Conservation (phyloP, 2,329 filamentous ascomycete genomes). For the Diaporthe velutina region DNA sequence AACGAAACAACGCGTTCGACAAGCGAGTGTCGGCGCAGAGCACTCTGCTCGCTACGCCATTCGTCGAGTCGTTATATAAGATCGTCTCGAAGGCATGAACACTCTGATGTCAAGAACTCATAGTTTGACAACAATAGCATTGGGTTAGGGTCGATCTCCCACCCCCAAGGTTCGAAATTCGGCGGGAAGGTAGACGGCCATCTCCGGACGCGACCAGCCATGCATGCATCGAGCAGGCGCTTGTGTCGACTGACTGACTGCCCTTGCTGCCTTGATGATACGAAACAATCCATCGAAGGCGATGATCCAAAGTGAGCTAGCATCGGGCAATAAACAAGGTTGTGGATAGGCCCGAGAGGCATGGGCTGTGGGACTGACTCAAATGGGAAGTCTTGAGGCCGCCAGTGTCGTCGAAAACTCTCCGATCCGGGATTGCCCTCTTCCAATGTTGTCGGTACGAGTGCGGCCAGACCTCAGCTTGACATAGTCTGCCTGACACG, state of each 20-base stretch:
- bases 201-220: neutral
- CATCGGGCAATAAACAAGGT: slow-evolving; percentile 31
- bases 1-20: slow-evolving; percentile 30
- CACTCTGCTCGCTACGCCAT: neutral
- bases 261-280: slow-evolving; percentile 6
- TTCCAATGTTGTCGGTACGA: neutral
- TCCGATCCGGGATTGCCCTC: neutral
- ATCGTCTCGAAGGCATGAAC: neutral
- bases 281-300: slow-evolving; percentile 1
- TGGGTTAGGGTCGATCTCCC: slow-evolving; percentile 4
- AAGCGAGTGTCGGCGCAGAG: neutral
- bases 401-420: slow-evolving; percentile 6
- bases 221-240: neutral
- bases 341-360: slow-evolving; percentile 3
- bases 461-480: neutral
- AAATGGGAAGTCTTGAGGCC: slow-evolving; percentile 15
- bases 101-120: neutral
- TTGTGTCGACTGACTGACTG: slow-evolving; percentile 1
- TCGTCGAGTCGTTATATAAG: neutral
- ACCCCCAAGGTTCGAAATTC: neutral
- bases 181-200: neutral
- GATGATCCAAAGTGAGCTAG: slow-evolving; percentile 2
- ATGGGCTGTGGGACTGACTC: slow-evolving; percentile 5
- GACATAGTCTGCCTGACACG: slow-evolving; percentile 1
- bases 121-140: neutral